Base-by-base conservation (phyloP, 148 eudicot species). In the Diospyros lotus region DNA sequence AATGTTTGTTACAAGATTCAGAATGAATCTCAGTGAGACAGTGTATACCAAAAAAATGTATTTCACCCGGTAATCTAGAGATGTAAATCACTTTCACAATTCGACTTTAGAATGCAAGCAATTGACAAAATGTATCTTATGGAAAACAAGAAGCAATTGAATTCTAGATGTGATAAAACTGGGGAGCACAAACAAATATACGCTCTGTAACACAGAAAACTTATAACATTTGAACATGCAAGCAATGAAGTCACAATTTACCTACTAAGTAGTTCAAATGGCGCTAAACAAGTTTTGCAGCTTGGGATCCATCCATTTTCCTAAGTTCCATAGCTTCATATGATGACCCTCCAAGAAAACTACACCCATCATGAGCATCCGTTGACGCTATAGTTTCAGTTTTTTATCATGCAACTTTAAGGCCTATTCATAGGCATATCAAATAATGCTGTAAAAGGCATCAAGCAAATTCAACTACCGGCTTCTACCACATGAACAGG, bases 81-180 rank as follows among this genome's bases (percentile, higher is more conserved):
- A 38, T 58, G 64, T 14, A 60, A 18, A 41, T 28, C 28, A 0
- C 28, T 28, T 28, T 28, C 28, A 28, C 0, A 28, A 28, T 28
- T 28, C 0, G 28, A 28, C 28, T 28, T 28, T 28, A 28, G 28
- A 28, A 28, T 28, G 28, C 28, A 28, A 28, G 28, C 28, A 28
- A 28, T 28, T 28, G 28, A 28, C 28, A 28, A 28, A 28, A 28
- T 28, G 28, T 28, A 28, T 46, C 55, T 65, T 65, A 28, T 40
- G 28, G 9, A 67, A 67, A 39, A 67, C 2, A 55, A 55, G 9
- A 68, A 68, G 56, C 15, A 17, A 50, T 68, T 68, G 71, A 66
- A 28, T 66, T 66, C 71, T 68, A 28, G 12, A 45, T 7, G 14
- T 4, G 2, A 38, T 2, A n/a, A 67, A 54, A 12, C 9, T 54